Evolutionary conservation across 202 grass and related monocot genomes (phyloP), one percentile per base, ranked within the genome.

Genomic region (Carex arenaria): DNA sequence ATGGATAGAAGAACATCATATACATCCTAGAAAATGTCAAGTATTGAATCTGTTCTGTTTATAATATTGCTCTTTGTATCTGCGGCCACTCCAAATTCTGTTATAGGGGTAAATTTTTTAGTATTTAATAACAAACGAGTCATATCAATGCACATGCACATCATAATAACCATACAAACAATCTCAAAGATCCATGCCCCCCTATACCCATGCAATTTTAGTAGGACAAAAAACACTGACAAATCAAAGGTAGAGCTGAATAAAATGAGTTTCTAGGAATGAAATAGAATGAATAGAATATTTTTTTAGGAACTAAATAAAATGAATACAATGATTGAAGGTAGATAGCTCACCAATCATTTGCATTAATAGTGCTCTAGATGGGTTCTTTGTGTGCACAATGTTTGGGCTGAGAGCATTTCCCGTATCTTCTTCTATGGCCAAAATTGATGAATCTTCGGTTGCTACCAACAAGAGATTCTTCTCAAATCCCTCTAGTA

Each of bases 361-460:
- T 77, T 91, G 87, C 81, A 99, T 86, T 73, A 99, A 79, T 56
- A 96, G 70, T 85, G 91, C 88, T 96, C 86, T 93, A 22, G 91
- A 89, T 14, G 96, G 88, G 86, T 93, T 94, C 63, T 99, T 90
- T 23, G 96, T 93, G 64, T 87, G 88, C 67, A 99, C 40, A 79
- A 88, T 81, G 52, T 85, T 99, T 65, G 88, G 10, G 40, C 89
- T 96, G 38, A 99, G 83, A 85, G 79, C 83, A 82, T 94, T 89
- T 80, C 96, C 91, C 78, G 85, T 86, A 86, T 94, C 91, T 85
- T 90, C 88, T 82, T 96, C 93, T 4, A 99, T 78, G 82, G 92
- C 73, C 72, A 89, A 90, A 85, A 99, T 66, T 47, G 90, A 92
- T 66, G 96, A 99, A 90, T 96, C 96, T 87, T 96, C 91, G 80